Evolutionary conservation across 2,329 filamentous ascomycete genomes (phyloP).

Genomic region (Mycogone perniciosa): DNA sequence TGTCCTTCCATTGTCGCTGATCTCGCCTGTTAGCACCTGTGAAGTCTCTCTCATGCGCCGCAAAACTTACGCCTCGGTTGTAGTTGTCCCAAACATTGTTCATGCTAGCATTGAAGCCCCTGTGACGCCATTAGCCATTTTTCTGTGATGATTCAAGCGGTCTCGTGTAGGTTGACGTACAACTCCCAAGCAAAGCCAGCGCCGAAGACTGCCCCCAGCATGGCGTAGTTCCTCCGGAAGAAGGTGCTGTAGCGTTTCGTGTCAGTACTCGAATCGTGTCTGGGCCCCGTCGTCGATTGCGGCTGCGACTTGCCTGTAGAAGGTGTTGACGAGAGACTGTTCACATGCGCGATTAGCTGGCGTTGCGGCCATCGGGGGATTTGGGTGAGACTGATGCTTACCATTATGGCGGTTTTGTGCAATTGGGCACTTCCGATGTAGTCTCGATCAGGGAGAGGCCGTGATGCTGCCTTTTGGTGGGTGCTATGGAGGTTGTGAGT

Average conservation of each 20-base stretch:
- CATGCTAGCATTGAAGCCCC: conserved; percentile 74
- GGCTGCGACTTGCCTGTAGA: conserved; percentile 35
- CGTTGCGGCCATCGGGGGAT: conserved; percentile 4
- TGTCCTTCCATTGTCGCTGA: conserved; percentile 99
- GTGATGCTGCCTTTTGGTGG: conserved; percentile 22
- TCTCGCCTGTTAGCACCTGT: conserved; percentile 21
- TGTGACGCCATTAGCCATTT: conserved; percentile 38
- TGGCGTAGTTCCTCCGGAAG: conserved; percentile 81
- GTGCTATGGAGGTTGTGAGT: conserved; percentile 21
- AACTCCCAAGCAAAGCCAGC: conserved; percentile 89
- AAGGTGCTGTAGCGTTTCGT: conserved; percentile 54
- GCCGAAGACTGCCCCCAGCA: conserved; percentile 80
- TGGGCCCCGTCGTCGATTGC: conserved; percentile 15
- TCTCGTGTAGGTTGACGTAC: conserved; percentile 47
- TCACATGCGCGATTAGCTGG: conserved; percentile 30
- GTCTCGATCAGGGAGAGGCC: conserved; percentile 21
- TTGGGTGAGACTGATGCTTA: conserved; percentile 19
- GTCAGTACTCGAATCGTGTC: conserved; percentile 21
- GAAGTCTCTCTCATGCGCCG: not conserved
- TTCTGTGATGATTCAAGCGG: conserved; percentile 10
- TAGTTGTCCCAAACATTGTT: conserved; percentile 84
- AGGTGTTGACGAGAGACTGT: conserved; percentile 31
- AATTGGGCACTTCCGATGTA: conserved; percentile 24
- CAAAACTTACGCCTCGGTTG: conserved; percentile 78
- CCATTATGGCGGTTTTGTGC: conserved; percentile 31